A percentile compares a stretch with the other conserved stretches of the same genome.
These are phyloP conservation scores for Tylopilus felleus DNA, from an alignment of 768 basidiomycete genomes.

Conservation along the genomic window DNA sequence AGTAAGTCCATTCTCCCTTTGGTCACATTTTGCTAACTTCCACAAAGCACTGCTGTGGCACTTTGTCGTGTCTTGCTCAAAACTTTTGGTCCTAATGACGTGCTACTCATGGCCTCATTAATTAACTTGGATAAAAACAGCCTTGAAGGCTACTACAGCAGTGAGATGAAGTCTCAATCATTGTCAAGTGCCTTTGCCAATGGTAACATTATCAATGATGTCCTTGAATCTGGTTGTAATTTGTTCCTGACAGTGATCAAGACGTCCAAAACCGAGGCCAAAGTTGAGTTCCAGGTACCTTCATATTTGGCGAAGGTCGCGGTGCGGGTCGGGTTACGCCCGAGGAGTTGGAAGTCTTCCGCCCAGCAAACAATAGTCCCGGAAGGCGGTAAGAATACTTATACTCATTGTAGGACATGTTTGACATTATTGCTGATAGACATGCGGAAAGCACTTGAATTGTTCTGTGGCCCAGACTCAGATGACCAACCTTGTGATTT, in stretches of 20 bases:
- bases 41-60: constrained; percentile 7
- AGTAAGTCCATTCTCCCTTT: background rate
- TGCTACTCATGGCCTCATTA: constrained; percentile 13
- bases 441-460: background rate
- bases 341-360: background rate
- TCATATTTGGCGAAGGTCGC: background rate
- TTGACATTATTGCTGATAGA: background rate
- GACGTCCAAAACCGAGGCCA: background rate
- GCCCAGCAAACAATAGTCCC: background rate
- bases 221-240: background rate
- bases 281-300: background rate
- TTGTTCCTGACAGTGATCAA: background rate
- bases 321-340: background rate
- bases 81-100: constrained; percentile 8
- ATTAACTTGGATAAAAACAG: background rate
- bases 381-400: background rate
- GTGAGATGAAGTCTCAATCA: background rate
- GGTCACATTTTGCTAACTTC: background rate
- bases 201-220: background rate
- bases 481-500: background rate
- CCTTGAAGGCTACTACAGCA: background rate
- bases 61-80: constrained; percentile 13
- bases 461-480: background rate
- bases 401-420: background rate
- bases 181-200: background rate